Evolutionary conservation across 768 basidiomycete genomes (phyloP).

Genomic region (Mycena capillaripes): DNA sequence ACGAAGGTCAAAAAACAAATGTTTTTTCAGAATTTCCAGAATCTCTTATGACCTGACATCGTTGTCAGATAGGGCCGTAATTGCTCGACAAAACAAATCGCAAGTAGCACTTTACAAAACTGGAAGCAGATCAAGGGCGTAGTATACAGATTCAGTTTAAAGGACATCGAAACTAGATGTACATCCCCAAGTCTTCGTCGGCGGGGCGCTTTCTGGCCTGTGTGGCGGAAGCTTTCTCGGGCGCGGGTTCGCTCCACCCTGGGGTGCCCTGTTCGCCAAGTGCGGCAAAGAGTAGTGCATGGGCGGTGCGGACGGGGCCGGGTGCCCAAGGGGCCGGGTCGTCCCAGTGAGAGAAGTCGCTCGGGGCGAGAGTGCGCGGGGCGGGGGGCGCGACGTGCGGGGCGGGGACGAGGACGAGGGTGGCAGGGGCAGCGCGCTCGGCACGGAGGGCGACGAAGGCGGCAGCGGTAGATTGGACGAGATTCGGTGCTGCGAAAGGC

Average conservation of each 20-base stretch:
- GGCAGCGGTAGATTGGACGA: constrained; percentile 68
- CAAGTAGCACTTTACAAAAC: no score
- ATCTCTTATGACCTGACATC: no score
- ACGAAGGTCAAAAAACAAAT: no score
- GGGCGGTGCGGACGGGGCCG: constrained; percentile 48
- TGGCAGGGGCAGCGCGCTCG: constrained; percentile 39
- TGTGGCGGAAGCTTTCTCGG: constrained; percentile 11
- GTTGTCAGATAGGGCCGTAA: no score
- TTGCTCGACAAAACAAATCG: no score
- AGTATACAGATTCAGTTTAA: background rate
- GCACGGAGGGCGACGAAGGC: constrained; percentile 61
- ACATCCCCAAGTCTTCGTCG: constrained; percentile 20
- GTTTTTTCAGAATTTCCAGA: no score
- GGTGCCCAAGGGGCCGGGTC: constrained; percentile 54
- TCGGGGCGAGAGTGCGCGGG: constrained; percentile 54
- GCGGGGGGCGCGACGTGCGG: constrained; percentile 56
- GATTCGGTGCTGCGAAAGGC: constrained; percentile 68
- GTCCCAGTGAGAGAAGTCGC: constrained; percentile 48
- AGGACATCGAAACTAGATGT: constrained; percentile 10
- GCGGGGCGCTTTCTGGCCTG: constrained; percentile 21
- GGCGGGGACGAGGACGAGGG: constrained; percentile 64
- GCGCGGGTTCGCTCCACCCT: constrained; percentile 14
- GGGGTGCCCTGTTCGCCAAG: constrained; percentile 44
- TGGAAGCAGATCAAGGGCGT: no score
- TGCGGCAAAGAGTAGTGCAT: constrained; percentile 52